phyloP scores from a whole-genome alignment of 2,329 filamentous ascomycete species.

The Dendryphion nanum region DNA sequence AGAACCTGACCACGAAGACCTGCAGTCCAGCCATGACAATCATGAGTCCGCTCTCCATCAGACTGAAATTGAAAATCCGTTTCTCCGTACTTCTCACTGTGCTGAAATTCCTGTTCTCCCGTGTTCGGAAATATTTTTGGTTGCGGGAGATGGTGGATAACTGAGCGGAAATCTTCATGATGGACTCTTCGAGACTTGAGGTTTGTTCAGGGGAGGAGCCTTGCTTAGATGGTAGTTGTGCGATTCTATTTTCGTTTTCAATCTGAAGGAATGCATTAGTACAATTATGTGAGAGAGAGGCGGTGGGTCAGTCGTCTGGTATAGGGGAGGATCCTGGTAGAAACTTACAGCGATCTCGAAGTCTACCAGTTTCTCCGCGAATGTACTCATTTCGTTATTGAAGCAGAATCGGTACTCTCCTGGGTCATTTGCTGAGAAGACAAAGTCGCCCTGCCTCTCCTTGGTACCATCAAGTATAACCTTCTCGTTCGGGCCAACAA shows the following conservation, averaged over 20 bases:
- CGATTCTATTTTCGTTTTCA: slow-evolving; percentile 76
- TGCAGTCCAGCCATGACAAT: slow-evolving; percentile 93
- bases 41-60: slow-evolving; percentile 90
- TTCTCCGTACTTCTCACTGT: slow-evolving; percentile 95
- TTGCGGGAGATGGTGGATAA: slow-evolving; percentile 92
- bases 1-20: slow-evolving; percentile 96
- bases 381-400: slow-evolving; percentile 97
- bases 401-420: slow-evolving; percentile 98
- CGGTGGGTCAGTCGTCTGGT: slow-evolving; percentile 22
- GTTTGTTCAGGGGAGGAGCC: slow-evolving; percentile 88
- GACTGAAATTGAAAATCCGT: slow-evolving; percentile 94
- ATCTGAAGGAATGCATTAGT: slow-evolving; percentile 55
- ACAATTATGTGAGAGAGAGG: neutral
- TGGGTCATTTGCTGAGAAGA: slow-evolving; percentile 84
- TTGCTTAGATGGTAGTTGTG: slow-evolving; percentile 82
- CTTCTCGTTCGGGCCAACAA: slow-evolving; percentile 77
- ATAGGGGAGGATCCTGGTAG: slow-evolving; percentile 38
- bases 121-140: slow-evolving; percentile 98
- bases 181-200: slow-evolving; percentile 82
- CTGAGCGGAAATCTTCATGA: slow-evolving; percentile 91
- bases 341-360: slow-evolving; percentile 88
- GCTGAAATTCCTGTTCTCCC: slow-evolving; percentile 98
- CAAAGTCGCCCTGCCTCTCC: slow-evolving; percentile 94
- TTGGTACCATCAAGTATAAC: slow-evolving; percentile 83
- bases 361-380: slow-evolving; percentile 95